These are phyloP conservation scores for Amanita pseudoporphyria DNA, from an alignment of 768 basidiomycete species.

Conservation along the genomic window DNA sequence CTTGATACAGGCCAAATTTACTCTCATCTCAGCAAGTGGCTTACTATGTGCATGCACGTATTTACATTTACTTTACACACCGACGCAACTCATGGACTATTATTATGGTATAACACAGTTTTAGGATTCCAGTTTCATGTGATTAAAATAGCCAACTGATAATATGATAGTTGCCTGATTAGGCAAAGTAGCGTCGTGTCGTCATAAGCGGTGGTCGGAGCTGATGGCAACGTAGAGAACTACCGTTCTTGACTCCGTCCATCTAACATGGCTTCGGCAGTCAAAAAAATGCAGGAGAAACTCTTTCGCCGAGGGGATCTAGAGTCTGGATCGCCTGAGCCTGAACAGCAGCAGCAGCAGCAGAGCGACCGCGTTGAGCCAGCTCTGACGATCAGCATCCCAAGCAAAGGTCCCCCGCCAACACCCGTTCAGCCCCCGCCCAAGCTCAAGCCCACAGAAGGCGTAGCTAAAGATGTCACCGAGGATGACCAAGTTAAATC, in stretches of 20 bases:
- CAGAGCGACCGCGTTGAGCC: slow-evolving; percentile 15
- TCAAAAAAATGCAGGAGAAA: slow-evolving; percentile 64
- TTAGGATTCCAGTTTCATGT: neutral
- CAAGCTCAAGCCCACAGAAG: slow-evolving; percentile 28
- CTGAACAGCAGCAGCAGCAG: slow-evolving; percentile 12
- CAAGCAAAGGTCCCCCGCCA: slow-evolving; percentile 30
- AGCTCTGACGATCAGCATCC: slow-evolving; percentile 61
- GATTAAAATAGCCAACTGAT: neutral
- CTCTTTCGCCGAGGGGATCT: slow-evolving; percentile 47
- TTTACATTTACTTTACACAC: slow-evolving; percentile 1
- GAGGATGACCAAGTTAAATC: slow-evolving; percentile 18
- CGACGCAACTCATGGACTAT: slow-evolving; percentile 7
- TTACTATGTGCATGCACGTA: slow-evolving; percentile 5
- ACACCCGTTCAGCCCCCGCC: slow-evolving; percentile 34
- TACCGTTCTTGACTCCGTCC: neutral
- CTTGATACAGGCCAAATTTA: neutral
- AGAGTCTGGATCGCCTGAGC: neutral
- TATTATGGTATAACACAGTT: slow-evolving; percentile 2
- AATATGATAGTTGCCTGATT: neutral
- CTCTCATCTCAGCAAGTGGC: neutral
- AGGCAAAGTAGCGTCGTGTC: neutral
- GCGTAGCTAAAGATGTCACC: neutral
- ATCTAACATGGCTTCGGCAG: slow-evolving; percentile 30
- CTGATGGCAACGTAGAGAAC: neutral
- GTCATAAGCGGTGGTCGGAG: slow-evolving; percentile 1